A percentile compares a stretch with the other conserved stretches of the same genome.
These are phyloP conservation scores for Sanghuangporus weigelae DNA, from an alignment of 1,284 basidiomycete genomes.

Conservation along the genomic window DNA sequence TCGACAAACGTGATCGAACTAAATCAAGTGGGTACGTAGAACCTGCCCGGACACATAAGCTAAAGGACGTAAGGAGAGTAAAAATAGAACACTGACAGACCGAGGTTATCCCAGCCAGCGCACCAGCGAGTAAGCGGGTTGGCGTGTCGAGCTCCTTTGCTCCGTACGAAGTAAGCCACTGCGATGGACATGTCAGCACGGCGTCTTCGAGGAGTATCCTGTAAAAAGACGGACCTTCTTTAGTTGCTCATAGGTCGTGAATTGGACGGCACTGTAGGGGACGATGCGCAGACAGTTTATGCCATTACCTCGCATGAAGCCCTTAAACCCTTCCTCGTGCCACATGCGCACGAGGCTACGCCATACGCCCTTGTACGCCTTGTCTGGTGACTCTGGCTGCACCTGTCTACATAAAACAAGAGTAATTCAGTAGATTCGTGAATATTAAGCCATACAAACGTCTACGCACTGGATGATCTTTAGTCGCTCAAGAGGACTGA, in stretches of 20 bases:
- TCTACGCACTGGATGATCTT: constrained; percentile 89
- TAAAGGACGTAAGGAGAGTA: not conserved
- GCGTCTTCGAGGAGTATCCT: not conserved
- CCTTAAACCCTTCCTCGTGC: constrained; percentile 87
- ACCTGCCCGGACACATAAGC: constrained; percentile 36
- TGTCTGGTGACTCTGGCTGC: constrained; percentile 55
- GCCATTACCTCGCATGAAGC: constrained; percentile 89
- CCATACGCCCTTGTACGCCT: constrained; percentile 82
- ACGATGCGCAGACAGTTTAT: constrained; percentile 79
- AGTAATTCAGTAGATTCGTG: no score
- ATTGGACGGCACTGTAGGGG: constrained; percentile 77
- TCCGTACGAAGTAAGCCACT: constrained; percentile 69
- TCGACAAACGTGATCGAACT: constrained; percentile 87
- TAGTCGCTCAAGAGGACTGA: constrained; percentile 85
- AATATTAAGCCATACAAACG: no score
- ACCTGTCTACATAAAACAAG: constrained; percentile 60
- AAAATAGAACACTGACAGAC: constrained; percentile 47
- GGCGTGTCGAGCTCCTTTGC: constrained; percentile 77
- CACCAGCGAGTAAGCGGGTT: constrained; percentile 77
- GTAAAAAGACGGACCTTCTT: constrained; percentile 58
- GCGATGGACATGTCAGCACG: constrained; percentile 9
- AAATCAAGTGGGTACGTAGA: constrained; percentile 93
- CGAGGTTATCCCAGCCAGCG: constrained; percentile 86
- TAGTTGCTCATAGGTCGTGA: constrained; percentile 85
- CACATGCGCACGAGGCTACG: constrained; percentile 81